A percentile compares a stretch with the other conserved stretches of the same genome.
Conservation (phyloP, 164 flowering plant species). For the Piper betle region DNA sequence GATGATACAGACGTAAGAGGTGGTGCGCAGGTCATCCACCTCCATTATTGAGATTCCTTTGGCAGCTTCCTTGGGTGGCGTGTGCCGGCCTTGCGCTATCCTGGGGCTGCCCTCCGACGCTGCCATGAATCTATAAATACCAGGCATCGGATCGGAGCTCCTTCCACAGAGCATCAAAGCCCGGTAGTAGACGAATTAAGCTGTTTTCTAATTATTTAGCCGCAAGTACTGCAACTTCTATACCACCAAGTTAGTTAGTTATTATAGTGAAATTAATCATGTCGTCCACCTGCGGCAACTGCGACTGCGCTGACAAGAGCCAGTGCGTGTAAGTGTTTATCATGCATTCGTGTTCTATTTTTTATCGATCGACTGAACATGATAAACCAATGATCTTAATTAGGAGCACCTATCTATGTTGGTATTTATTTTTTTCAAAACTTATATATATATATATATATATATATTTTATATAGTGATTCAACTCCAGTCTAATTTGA, state of each 20-base stretch:
- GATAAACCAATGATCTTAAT: no score
- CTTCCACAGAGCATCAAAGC: not conserved
- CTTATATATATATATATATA: no score
- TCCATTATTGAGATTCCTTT: constrained; percentile 10
- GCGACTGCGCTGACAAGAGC: constrained; percentile 74
- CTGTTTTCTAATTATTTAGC: no score
- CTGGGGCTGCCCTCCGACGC: not conserved
- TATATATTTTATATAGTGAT: no score
- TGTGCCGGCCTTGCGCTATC: constrained; percentile 3
- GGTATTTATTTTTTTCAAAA: no score
- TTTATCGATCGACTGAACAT: no score
- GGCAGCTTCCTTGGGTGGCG: constrained; percentile 4
- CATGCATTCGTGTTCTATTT: not conserved
- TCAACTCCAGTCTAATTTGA: no score
- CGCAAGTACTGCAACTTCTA: not conserved
- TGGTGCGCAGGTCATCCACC: not conserved
- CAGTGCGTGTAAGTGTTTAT: constrained; percentile 36
- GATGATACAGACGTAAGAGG: constrained; percentile 5
- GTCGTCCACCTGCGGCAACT: constrained; percentile 58
- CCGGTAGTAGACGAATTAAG: not conserved
- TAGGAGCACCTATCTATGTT: no score
- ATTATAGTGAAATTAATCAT: constrained; percentile 21
- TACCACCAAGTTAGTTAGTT: no score
- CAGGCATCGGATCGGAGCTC: not conserved
- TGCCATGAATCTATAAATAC: constrained; percentile 2